Base-by-base conservation (phyloP, 2,329 filamentous ascomycete genomes). In the Aureobasidium sp. region DNA sequence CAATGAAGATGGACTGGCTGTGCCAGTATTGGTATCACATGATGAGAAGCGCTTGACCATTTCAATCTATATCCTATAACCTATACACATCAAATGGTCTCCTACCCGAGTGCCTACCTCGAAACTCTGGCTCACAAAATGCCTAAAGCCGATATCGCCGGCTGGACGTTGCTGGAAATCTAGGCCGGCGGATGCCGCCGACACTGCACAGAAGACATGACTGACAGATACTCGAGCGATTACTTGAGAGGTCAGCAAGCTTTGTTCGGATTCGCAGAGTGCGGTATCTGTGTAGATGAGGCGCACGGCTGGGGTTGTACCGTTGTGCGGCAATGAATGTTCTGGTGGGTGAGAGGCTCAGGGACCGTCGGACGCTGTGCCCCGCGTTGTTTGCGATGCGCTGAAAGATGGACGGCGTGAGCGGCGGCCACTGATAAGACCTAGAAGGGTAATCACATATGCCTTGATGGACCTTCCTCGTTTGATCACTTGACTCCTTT, bases 381-480 rank as follows among this genome's bases (percentile, higher is more conserved):
- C 54, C 54, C 54, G 42, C 54, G 34, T 47, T 47, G 54, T 58
- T 45, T 57, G 50, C 37, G 42, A 58, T 58, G 45, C 37, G 52
- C 52, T 45, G 50, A 55, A 55, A 21, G 16, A 39, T 58, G 42
- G 54, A 59, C 36, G 13, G 37, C 57, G 45, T 37, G 34, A 15
- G 55, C 55, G 44, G 57, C 34, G 55, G 45, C 57, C 57, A 59
- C 57, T 59, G 57, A 59, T 59, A 59, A 59, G 57, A 29, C 32
- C 42, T 6, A 41, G 15, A 42, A 41, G 16, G 39, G 57, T 59
- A 59, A 50, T 42, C 27, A 25, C 45, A 59, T 41, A 39, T 50
- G 21, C 57, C 34, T 29, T 25, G 36, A 10, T 30, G 13, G 13
- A 16, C 37, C 36, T 29, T 59, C 21, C n/a, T 11, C 32, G 10